Conservation (phyloP, 495 filamentous ascomycete genomes). For the Lasiosphaeris hirsuta region DNA sequence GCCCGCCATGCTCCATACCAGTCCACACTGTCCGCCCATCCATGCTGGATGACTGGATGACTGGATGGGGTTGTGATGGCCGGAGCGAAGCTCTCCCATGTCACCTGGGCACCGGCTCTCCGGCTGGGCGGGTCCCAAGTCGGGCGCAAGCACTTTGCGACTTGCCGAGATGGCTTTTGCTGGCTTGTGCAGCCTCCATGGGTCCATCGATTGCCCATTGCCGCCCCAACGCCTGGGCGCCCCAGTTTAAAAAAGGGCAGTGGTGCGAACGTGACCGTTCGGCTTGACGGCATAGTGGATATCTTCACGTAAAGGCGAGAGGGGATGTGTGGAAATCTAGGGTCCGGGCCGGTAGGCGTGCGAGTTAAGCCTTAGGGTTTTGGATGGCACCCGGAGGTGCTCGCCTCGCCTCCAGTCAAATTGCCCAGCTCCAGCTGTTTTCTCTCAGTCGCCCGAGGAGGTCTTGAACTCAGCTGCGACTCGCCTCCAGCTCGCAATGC, state of each 20-base stretch:
- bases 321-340: slow-evolving; percentile 12
- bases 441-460: too few relatives aligned
- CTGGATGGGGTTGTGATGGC: too few relatives aligned
- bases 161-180: not conserved
- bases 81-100: not conserved
- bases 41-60: not conserved
- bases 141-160: not conserved
- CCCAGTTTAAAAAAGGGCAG: not conserved
- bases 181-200: not conserved
- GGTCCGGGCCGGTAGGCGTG: slow-evolving; percentile 1
- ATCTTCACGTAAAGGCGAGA: slow-evolving; percentile 10
- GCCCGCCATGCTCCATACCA: too few relatives aligned
- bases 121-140: not conserved
- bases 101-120: slow-evolving; percentile 1
- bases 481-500: too few relatives aligned
- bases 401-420: too few relatives aligned
- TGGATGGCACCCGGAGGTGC: too few relatives aligned
- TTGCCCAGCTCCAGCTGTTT: too few relatives aligned
- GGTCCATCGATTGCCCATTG: not conserved
- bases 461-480: too few relatives aligned
- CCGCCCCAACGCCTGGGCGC: not conserved
- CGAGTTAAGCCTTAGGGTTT: too few relatives aligned
- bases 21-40: not conserved
- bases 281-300: slow-evolving; percentile 6
- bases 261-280: not conserved